phyloP scores from a whole-genome alignment of 2,329 filamentous ascomycete species.

The Ophiosphaerella narmari region DNA sequence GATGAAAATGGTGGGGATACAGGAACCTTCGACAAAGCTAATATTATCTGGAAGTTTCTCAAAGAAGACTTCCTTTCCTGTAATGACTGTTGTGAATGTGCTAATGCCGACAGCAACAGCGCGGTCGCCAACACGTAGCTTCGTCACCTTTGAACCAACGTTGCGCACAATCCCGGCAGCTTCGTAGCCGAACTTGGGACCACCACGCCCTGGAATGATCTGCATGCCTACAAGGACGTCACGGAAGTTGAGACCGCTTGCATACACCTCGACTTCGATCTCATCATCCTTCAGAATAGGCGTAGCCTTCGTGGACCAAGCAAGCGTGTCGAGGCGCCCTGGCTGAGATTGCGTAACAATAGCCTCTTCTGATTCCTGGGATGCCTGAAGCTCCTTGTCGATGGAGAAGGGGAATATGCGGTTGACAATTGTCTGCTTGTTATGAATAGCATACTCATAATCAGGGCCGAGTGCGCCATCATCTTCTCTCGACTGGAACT shows the following conservation, averaged over 20 bases:
- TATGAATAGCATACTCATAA: slow-evolving; percentile 32
- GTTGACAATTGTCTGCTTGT: slow-evolving; percentile 22
- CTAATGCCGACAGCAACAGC: slow-evolving; percentile 6
- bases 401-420: slow-evolving; percentile 18
- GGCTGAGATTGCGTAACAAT: not conserved
- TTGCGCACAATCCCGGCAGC: slow-evolving; percentile 16
- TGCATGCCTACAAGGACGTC: not conserved
- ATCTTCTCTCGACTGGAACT: slow-evolving; percentile 3
- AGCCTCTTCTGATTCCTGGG: not conserved
- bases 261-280: too few species aligned
- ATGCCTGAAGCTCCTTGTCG: not conserved
- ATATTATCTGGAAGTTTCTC: slow-evolving; percentile 32
- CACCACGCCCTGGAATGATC: not conserved
- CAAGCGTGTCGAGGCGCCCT: too few species aligned
- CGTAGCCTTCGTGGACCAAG: too few species aligned
- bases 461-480: slow-evolving; percentile 15
- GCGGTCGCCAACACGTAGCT: slow-evolving; percentile 21
- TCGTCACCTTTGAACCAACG: slow-evolving; percentile 13
- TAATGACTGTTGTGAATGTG: slow-evolving; percentile 5
- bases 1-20: slow-evolving; percentile 24
- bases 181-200: slow-evolving; percentile 12
- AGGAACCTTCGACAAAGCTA: slow-evolving; percentile 30
- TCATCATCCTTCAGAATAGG: too few species aligned
- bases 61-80: not conserved
- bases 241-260: not conserved